Percentiles rank a stretch among this genome's conserved stretches.
Evolutionary conservation across 2,329 filamentous ascomycete species (phyloP).

Genomic region (Fusarium duplospermum): DNA sequence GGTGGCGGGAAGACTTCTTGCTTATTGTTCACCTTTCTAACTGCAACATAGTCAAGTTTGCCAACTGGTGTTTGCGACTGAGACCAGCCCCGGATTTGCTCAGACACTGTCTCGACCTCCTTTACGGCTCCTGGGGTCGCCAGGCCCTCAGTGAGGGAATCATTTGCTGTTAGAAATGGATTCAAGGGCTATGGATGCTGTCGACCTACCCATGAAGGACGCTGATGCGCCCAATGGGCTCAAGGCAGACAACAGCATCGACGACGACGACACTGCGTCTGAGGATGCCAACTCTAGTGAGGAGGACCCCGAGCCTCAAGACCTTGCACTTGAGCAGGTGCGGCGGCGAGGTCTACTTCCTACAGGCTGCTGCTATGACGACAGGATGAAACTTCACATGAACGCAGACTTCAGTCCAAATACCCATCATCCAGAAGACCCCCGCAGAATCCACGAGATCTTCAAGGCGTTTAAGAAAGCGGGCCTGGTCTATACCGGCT

Average conservation of each 20-base stretch:
- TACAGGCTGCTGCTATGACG: constrained; percentile 89
- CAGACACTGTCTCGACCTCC: constrained; percentile 1
- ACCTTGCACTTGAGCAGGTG: constrained; percentile 53
- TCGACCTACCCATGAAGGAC: constrained; percentile 59
- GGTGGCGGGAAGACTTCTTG: background rate
- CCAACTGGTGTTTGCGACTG: background rate
- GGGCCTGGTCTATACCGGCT: constrained; percentile 77
- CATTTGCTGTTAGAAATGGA: constrained; percentile 18
- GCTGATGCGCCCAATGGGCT: constrained; percentile 47
- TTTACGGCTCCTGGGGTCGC: constrained; percentile 33
- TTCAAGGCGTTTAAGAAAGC: constrained; percentile 88
- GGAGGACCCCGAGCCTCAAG: constrained; percentile 52
- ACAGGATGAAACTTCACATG: constrained; percentile 94
- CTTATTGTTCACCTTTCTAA: background rate
- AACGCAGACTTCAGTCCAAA: constrained; percentile 80
- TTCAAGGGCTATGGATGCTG: constrained; percentile 53
- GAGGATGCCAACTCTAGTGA: constrained; percentile 51
- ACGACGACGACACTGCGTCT: constrained; percentile 50
- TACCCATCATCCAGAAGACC: constrained; percentile 94
- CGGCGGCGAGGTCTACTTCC: constrained; percentile 65
- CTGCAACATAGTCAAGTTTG: constrained; percentile 2
- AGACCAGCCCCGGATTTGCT: background rate
- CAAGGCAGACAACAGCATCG: constrained; percentile 35
- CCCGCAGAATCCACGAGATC: constrained; percentile 90
- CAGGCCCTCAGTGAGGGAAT: constrained; percentile 29